Evolutionary conservation across 345 rosid genomes (phyloP), one percentile per base, ranked within the genome.

Genomic region (Sonneratia alba): DNA sequence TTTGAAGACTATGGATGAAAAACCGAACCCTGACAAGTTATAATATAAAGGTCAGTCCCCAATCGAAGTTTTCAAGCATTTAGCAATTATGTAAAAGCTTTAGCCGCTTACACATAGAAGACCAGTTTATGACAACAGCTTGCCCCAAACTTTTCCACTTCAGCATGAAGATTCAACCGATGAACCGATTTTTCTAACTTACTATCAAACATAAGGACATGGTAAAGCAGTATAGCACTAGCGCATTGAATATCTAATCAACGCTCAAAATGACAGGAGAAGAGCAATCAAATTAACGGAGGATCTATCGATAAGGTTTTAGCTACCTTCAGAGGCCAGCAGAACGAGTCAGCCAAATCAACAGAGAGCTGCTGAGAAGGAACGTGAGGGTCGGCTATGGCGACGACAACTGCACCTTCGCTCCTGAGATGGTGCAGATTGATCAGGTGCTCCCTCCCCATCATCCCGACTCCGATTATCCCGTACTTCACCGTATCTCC

Each of bases 371-470:
- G 79, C 63, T 85, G 98, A 22, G 98, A 94, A 34, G 88, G 88
- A 38, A 77, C 66, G 73, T 94, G 91, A 74, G 97, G 98, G 79
- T 94, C 96, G 22, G 98, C 95, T 64, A 94, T 76, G 74, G 82
- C 83, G 32, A 86, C 95, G 68, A 90, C 92, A 53, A 75, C 77
- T 14, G 84, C 92, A 71, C 90, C 89, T 79, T 90, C 82, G 72
- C 69, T 67, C 36, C 85, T 79, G 13, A 94, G 95, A 81, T 94
- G 96, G 83, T 88, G 82, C 47, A 94, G 88, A 79, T 94, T 94
- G 72, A 88, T 82, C 73, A 94, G 88, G 76, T 91, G 97, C 68
- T 94, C 97, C 80, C 98, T 88, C 66, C 98, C 98, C 98, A 94
- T 91, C 96, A 94, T 90, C 66, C 98, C 98, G 40, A 88, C 86